Conservation (phyloP, 352 stramenopile genomes). For the Phytophthora europaea region DNA sequence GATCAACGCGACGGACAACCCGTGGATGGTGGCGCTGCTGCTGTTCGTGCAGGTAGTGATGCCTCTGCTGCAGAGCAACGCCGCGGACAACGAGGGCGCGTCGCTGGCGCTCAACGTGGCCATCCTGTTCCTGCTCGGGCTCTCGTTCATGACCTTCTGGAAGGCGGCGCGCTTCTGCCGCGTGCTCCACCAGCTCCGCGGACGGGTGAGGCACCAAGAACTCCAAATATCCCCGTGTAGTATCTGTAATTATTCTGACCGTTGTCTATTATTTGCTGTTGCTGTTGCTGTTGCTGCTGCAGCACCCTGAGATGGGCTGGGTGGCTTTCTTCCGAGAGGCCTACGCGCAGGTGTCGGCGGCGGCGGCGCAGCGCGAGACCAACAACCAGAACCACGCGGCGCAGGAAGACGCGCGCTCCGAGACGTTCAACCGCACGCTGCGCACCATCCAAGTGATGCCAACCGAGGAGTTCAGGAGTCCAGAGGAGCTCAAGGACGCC, state of each 20-base stretch:
- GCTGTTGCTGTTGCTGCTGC: conserved; percentile 3
- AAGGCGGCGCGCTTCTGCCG: conserved; percentile 69
- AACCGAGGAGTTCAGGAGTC: conserved; percentile 81
- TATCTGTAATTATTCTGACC: neutral
- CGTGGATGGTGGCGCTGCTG: conserved; percentile 82
- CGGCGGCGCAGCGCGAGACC: conserved; percentile 45
- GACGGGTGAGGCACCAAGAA: conserved; percentile 28
- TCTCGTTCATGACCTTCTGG: conserved; percentile 64
- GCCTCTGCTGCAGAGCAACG: conserved; percentile 78
- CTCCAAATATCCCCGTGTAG: too few species aligned
- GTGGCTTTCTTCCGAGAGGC: conserved; percentile 66
- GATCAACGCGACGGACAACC: conserved; percentile 82
- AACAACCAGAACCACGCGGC: conserved; percentile 46
- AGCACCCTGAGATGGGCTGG: conserved; percentile 71
- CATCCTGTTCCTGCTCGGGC: conserved; percentile 63
- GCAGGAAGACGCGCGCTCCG: conserved; percentile 48
- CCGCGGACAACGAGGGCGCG: conserved; percentile 58
- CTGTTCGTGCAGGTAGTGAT: conserved; percentile 85
- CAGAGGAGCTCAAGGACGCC: conserved; percentile 60
- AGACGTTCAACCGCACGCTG: conserved; percentile 79
- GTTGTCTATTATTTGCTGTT: neutral
- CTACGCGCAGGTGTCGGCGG: conserved; percentile 50
- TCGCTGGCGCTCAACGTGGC: conserved; percentile 64
- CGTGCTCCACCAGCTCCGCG: conserved; percentile 57
- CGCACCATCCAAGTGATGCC: conserved; percentile 86